Base-by-base conservation (phyloP, 2,329 filamentous ascomycete species). In the Emmonsiellopsis sp. region DNA sequence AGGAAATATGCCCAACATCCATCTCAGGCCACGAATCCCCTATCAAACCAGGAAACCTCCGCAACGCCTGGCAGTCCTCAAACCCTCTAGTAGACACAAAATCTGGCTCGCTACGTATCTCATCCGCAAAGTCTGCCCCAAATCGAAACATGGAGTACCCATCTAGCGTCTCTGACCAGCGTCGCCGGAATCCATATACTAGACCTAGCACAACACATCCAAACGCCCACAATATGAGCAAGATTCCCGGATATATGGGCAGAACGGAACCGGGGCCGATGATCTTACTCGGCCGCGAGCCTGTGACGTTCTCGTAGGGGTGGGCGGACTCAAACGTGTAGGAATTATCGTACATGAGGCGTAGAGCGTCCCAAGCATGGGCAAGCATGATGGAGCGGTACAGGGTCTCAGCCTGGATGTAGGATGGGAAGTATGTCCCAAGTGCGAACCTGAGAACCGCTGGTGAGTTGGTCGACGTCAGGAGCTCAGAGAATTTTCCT, bases 101-200 rank as follows among this genome's bases (percentile, higher is more conserved):
- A 11, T 40, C 47, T 11, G 47, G 36, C 10, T 42, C 9, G 11
- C 33, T 13, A n/a, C 27, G 36, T 13, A 49, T 14, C 13, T 49
- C 44, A 34, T 42, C 43, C 13, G 51, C 51, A 34, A 53, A 37
- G 46, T 56, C 54, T 14, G 45, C 50, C 2, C 56, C 55, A 13
- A 58, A 56, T 5, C 48, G 34, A 36, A 56, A 55, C 52, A 58
- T 52, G 43, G 34, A 49, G 42, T 45, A 58, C 9, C 54, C 54
- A 44, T 56, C 55, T 7, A 57, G 40, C 9, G 54, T 56, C 27
- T 57, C 56, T 36, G 39, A 37, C 56, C 56, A 57, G 27, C 56
- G 56, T 14, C 47, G 32, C 13, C 54, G 45, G 31, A 49, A 39
- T 8, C 56, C 54, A 42, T 48, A 58, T 10, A 44, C 39, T 2